Conservation (phyloP, 495 filamentous ascomycete genomes). For the Immersiella caudata region DNA sequence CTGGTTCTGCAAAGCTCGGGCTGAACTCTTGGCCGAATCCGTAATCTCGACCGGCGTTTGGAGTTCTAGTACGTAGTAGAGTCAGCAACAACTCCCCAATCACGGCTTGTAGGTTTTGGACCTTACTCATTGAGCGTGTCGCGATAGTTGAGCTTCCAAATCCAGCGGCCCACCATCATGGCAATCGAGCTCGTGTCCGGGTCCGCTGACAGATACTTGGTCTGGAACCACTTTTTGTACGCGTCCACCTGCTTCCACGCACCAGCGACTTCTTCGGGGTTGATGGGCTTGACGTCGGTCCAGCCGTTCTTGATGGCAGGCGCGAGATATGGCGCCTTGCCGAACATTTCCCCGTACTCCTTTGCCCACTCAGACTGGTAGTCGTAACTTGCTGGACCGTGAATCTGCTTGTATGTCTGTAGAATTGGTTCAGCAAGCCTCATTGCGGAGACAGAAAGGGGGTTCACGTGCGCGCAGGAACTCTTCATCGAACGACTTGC, state of each 20-base stretch:
- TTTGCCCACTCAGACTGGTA: slow-evolving; percentile 5
- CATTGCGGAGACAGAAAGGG: not conserved
- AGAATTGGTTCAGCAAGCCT: not conserved
- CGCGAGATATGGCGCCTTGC: not conserved
- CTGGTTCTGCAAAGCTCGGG: slow-evolving; percentile 5
- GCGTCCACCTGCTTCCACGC: too few species aligned
- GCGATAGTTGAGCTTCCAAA: slow-evolving; percentile 9
- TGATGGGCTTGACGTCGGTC: too few species aligned
- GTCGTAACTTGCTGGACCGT: slow-evolving; percentile 4
- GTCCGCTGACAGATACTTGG: slow-evolving; percentile 6
- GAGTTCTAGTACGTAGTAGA: not conserved
- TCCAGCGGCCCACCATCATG: not conserved
- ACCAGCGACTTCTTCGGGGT: too few species aligned
- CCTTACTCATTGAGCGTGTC: slow-evolving; percentile 3
- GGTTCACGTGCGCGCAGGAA: slow-evolving; percentile 3
- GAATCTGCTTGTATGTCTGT: not conserved
- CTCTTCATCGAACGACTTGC: slow-evolving; percentile 1
- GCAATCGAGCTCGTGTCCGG: not conserved
- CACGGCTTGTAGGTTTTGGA: not conserved
- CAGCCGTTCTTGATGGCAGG: not conserved
- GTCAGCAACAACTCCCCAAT: not conserved
- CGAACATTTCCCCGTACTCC: not conserved
- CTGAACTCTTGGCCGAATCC: slow-evolving; percentile 5
- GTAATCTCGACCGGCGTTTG: slow-evolving; percentile 3
- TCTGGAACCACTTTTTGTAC: not conserved